Conservation (phyloP, 805 yeast genomes). For the Saccharomycopsis schoenii region DNA sequence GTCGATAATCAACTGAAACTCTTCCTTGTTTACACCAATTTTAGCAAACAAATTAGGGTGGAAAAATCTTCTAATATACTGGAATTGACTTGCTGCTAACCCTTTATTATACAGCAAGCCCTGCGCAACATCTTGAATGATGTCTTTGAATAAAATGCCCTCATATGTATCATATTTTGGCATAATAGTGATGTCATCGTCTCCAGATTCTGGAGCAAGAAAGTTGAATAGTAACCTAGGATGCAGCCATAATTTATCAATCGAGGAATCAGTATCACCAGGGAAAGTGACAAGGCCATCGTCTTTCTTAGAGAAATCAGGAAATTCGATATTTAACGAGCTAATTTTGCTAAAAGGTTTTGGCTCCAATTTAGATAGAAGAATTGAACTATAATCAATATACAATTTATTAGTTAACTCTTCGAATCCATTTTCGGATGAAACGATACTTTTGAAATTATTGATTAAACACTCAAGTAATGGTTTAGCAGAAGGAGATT, state of each 20-base stretch:
- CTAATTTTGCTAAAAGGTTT: neutral
- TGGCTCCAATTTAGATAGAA: neutral
- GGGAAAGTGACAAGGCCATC: neutral
- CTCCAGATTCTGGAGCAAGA: constrained; percentile 39
- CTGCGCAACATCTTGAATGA: constrained; percentile 63
- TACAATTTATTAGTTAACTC: neutral
- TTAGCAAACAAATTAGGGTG: constrained; percentile 53
- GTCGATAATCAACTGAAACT: constrained; percentile 36
- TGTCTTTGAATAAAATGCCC: constrained; percentile 63
- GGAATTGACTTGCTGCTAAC: constrained; percentile 76
- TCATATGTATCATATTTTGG: constrained; percentile 43
- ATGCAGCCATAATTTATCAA: constrained; percentile 59
- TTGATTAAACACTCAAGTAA: neutral
- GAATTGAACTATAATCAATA: neutral
- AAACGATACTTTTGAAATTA: neutral
- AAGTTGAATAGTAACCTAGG: constrained; percentile 56
- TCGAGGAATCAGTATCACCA: constrained; percentile 11
- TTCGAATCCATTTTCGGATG: neutral
- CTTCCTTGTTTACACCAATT: constrained; percentile 72
- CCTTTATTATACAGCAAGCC: constrained; percentile 82
- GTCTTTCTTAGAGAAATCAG: neutral
- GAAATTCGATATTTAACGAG: neutral
- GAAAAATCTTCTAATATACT: constrained; percentile 65
- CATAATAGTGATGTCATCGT: constrained; percentile 43
- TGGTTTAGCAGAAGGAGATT: neutral